Percentiles rank a stretch among this genome's conserved stretches.
Conservation (phyloP, 257 asterid genomes). For the Misopates orontium region DNA sequence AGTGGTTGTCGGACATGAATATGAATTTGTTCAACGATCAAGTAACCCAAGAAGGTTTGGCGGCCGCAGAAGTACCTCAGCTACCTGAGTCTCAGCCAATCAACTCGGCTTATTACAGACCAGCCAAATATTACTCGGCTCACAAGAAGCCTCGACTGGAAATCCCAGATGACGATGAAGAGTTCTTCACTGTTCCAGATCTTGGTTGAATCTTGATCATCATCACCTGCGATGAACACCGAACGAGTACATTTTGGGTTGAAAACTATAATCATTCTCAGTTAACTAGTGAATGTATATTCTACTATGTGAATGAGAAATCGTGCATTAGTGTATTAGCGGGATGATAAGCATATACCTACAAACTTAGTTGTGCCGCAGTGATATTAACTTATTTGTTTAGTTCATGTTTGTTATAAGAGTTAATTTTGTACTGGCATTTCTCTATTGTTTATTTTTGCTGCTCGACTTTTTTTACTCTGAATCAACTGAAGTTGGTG, state of each 20-base stretch:
- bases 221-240: neutral
- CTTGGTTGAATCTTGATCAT: slow-evolving; percentile 57
- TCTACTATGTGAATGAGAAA: slow-evolving; percentile 19
- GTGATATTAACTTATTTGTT: neutral
- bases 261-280: neutral
- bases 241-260: neutral
- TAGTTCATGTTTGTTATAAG: slow-evolving; percentile 7
- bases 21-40: no score
- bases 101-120: slow-evolving; percentile 35
- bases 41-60: slow-evolving; percentile 11
- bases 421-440: slow-evolving; percentile 1
- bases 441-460: neutral
- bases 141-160: slow-evolving; percentile 77
- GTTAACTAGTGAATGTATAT: slow-evolving; percentile 19
- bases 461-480: neutral
- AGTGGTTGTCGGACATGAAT: no score
- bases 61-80: slow-evolving; percentile 93
- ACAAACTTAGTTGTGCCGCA: neutral
- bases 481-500: no score
- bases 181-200: slow-evolving; percentile 84
- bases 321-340: slow-evolving; percentile 2
- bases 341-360: slow-evolving; percentile 9
- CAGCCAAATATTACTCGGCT: slow-evolving; percentile 43
- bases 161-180: slow-evolving; percentile 66
- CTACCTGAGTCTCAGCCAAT: slow-evolving; percentile 52